These are phyloP conservation scores for Stemphylium lycopersici DNA, from an alignment of 2,329 filamentous ascomycete species.

Conservation along the genomic window DNA sequence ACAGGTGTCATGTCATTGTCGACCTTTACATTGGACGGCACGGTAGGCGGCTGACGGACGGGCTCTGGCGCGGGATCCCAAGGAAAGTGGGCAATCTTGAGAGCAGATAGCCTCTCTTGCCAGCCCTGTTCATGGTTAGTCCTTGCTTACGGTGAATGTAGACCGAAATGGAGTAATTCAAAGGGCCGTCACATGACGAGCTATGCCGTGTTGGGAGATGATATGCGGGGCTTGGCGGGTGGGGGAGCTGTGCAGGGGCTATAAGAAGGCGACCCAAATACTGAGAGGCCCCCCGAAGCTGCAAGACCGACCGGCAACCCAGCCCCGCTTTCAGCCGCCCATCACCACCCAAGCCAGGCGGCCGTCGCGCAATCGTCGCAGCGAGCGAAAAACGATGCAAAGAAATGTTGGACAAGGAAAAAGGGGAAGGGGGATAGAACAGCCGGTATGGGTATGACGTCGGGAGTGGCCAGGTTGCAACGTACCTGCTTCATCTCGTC, in stretches of 20 bases:
- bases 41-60: constrained; percentile 54
- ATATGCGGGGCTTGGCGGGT: constrained; percentile 44
- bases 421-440: constrained; percentile 4
- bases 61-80: constrained; percentile 80
- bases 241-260: constrained; percentile 49
- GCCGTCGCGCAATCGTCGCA: constrained; percentile 26
- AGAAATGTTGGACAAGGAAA: constrained; percentile 16
- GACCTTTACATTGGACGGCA: constrained; percentile 50
- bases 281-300: constrained; percentile 49
- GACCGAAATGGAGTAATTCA: constrained; percentile 4
- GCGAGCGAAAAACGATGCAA: constrained; percentile 22
- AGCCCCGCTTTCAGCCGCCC: constrained; percentile 53
- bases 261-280: constrained; percentile 57
- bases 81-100: constrained; percentile 86
- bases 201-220: constrained; percentile 45
- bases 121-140: constrained; percentile 69
- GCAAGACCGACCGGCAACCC: constrained; percentile 46
- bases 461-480: constrained; percentile 32
- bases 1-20: constrained; percentile 43
- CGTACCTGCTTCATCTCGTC: constrained; percentile 88
- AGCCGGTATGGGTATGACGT: constrained; percentile 16
- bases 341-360: constrained; percentile 37
- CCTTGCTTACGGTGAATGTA: constrained; percentile 6
- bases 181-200: constrained; percentile 41
- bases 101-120: constrained; percentile 87